phyloP scores from a whole-genome alignment of 2,329 filamentous ascomycete species.

The Calonectria leucothoes region DNA sequence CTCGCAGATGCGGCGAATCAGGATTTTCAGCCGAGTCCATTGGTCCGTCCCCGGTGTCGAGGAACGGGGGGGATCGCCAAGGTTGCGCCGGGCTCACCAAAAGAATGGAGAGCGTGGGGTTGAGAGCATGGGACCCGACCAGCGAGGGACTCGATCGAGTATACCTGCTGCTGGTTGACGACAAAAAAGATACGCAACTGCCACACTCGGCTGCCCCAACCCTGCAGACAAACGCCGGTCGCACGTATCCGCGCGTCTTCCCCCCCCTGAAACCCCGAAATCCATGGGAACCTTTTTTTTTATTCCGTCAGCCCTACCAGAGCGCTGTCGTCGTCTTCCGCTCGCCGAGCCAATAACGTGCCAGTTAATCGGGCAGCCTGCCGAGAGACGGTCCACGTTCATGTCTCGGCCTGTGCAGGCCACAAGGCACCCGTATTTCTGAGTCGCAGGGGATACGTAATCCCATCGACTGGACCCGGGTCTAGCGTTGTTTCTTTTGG shows the following conservation, averaged over 20 bases:
- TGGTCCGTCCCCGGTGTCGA: background rate
- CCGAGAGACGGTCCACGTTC: conserved; percentile 28
- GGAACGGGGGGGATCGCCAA: background rate
- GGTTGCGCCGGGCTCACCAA: background rate
- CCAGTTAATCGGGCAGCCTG: conserved; percentile 45
- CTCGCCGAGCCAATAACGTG: conserved; percentile 35
- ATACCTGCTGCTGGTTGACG: background rate
- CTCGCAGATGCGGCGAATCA: background rate
- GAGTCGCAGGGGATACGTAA: conserved; percentile 37
- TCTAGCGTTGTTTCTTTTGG: background rate
- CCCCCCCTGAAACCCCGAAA: too few relatives aligned
- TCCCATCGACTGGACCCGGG: conserved; percentile 14
- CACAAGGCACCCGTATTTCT: conserved; percentile 46
- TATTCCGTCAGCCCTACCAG: conserved; percentile 30
- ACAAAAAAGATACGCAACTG: background rate
- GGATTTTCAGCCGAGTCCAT: background rate
- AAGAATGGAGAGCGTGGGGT: background rate
- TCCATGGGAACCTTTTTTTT: background rate
- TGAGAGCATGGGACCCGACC: background rate
- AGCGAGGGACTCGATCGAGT: background rate
- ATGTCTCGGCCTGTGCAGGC: conserved; percentile 15
- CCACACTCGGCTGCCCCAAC: background rate
- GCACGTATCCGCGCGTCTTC: conserved; percentile 36
- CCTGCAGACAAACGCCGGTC: background rate
- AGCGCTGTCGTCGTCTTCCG: conserved; percentile 15